A percentile compares a stretch with the other conserved stretches of the same genome.
phyloP scores from a whole-genome alignment of 78 protist species.

The Dictyostelium capitatum region DNA sequence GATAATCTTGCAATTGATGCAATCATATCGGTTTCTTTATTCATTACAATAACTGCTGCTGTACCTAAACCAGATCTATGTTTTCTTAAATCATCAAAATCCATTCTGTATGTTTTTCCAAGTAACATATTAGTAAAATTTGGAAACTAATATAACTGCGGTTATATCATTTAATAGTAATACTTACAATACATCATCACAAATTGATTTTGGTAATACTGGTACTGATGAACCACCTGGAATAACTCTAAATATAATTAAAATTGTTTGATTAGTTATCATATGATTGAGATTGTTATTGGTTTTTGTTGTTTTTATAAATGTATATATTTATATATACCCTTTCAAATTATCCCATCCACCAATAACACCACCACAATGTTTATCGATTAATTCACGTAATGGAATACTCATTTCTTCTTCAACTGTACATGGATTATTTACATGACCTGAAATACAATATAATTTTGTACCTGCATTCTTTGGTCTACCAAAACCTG shows the following conservation, averaged over 20 bases:
- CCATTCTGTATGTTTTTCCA: too few relatives aligned
- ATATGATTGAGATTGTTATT: too few relatives aligned
- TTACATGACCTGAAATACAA: constrained; percentile 97
- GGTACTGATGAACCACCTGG: constrained; percentile 99
- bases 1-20: constrained; percentile 94
- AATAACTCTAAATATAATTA: constrained; percentile 86
- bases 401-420: constrained; percentile 98
- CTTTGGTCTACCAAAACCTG: constrained; percentile 95
- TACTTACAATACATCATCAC: constrained; percentile 93
- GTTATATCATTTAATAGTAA: too few relatives aligned
- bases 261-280: not conserved
- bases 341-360: constrained; percentile 98
- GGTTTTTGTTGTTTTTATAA: too few relatives aligned
- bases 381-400: constrained; percentile 94
- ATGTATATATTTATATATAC: too few relatives aligned
- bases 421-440: constrained; percentile 98
- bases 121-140: too few relatives aligned
- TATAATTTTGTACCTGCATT: constrained; percentile 98
- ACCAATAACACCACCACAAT: constrained; percentile 98
- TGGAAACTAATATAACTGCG: not conserved
- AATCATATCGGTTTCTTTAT: constrained; percentile 94
- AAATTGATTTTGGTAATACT: constrained; percentile 91
- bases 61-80: constrained; percentile 97
- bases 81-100: constrained; percentile 95
- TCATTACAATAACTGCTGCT: constrained; percentile 98